Evolutionary conservation across 2,329 filamentous ascomycete species (phyloP).

Genomic region (Chaetomiaceae sp.): DNA sequence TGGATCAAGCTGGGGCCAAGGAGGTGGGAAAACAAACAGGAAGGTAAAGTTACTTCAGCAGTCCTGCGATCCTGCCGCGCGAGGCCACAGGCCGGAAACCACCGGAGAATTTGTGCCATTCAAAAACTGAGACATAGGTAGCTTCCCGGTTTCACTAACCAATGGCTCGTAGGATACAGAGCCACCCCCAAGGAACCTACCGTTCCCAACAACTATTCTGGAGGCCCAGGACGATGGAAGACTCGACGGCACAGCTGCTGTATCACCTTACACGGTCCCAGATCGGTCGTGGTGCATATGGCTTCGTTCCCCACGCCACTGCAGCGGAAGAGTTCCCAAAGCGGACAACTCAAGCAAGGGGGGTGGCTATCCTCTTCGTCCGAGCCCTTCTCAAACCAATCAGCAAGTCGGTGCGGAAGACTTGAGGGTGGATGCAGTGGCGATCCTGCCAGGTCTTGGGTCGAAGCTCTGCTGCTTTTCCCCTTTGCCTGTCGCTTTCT

Average conservation of each 20-base stretch:
- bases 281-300: slow-evolving; percentile 11
- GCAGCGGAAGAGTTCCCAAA: neutral
- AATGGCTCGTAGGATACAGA: neutral
- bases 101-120: slow-evolving; percentile 1
- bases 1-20: too few species aligned
- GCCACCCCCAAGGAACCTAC: neutral
- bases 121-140: slow-evolving; percentile 8
- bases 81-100: neutral
- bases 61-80: neutral
- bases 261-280: slow-evolving; percentile 9
- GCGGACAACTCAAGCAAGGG: neutral
- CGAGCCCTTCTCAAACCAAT: neutral
- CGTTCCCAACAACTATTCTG: neutral
- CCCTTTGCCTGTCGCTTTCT: neutral
- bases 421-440: neutral
- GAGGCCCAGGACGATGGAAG: neutral
- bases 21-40: too few species aligned
- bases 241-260: neutral
- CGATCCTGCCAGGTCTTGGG: slow-evolving; percentile 1
- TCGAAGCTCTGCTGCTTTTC: neutral
- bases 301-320: neutral
- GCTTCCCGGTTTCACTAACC: neutral
- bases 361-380: neutral
- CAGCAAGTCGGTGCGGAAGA: neutral
- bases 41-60: too few species aligned